Evolutionary conservation across 164 flowering plant species (phyloP).

Genomic region (Aristolochia contorta): DNA sequence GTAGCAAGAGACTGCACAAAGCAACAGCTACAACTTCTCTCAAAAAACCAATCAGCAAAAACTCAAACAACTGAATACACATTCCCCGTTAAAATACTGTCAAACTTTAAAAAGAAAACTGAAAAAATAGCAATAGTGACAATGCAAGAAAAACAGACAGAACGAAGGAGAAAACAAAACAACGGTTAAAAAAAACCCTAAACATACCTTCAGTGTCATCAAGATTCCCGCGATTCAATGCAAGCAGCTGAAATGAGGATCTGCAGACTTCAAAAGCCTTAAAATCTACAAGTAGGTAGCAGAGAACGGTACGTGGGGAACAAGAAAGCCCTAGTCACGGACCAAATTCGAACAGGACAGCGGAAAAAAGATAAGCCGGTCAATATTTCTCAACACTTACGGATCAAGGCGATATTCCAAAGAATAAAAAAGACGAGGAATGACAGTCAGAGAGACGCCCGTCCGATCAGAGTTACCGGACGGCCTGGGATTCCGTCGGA

Average conservation of each 20-base stretch:
- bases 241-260: too few relatives aligned
- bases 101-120: too few relatives aligned
- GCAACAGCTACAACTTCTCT: not conserved
- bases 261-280: too few relatives aligned
- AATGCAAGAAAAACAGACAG: not conserved
- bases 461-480: too few relatives aligned
- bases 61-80: not conserved
- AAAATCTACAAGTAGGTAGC: too few relatives aligned
- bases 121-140: too few relatives aligned
- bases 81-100: not conserved
- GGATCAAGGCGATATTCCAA: not conserved
- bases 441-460: too few relatives aligned
- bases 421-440: not conserved
- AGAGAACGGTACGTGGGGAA: too few relatives aligned
- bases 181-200: not conserved
- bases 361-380: not conserved
- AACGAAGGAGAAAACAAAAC: not conserved
- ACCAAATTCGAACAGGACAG: not conserved
- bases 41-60: not conserved
- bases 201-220: too few relatives aligned
- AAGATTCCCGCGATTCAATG: too few relatives aligned
- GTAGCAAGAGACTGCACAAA: not conserved
- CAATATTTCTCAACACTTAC: too few relatives aligned
- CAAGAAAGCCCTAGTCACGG: not conserved
- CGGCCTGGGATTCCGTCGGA: too few relatives aligned